Evolutionary conservation across 768 basidiomycete genomes (phyloP), one percentile per base, ranked within the genome.

Genomic region (Lentinula sp.): DNA sequence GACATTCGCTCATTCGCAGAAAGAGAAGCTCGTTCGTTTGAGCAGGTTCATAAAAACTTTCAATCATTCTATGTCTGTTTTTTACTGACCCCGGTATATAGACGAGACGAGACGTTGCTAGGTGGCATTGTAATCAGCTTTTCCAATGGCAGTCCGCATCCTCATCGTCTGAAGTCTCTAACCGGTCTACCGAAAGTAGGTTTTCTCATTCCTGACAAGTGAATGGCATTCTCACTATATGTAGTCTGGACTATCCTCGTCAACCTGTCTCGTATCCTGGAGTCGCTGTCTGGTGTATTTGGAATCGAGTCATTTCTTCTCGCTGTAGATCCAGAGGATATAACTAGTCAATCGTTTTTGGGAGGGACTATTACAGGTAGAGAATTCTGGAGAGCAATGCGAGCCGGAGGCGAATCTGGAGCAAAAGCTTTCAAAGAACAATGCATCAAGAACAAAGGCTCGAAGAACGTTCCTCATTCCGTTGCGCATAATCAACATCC

Each of bases 301-400:
- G 84, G 84, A 2, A 71, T 84, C 4, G 84, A 90, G 48, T 84
- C 87, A 0, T 85, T 88, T 66, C 63, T 88, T 43, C 76, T 90
- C 3, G 83, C 83, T 1, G 80, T 88, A 32, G 80, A 87, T 64
- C 83, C 85, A 4, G 64, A 65, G 13, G 76, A 82, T 63, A 65
- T 73, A 12, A 61, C 70, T 0, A 81, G 84, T 66, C 70, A 72
- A 33, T 84, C 85, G 0, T 88, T 88, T 70, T 74, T 90, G 6
- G 87, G 87, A 7, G 87, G 87, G 4, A 82, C 85, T 1, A 48
- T 81, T 3, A 65, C 74, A 7, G 87, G 86, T 6, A 77, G 85
- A 43, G 85, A 87, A 61, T 90, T 85, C 64, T 90, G 86, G 86
- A 75, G 85, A 18, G 79, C 81, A 12, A 68, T 86, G 60, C 72